Conservation (phyloP, 352 stramenopile genomes). For the Pythium phragmiticola region DNA sequence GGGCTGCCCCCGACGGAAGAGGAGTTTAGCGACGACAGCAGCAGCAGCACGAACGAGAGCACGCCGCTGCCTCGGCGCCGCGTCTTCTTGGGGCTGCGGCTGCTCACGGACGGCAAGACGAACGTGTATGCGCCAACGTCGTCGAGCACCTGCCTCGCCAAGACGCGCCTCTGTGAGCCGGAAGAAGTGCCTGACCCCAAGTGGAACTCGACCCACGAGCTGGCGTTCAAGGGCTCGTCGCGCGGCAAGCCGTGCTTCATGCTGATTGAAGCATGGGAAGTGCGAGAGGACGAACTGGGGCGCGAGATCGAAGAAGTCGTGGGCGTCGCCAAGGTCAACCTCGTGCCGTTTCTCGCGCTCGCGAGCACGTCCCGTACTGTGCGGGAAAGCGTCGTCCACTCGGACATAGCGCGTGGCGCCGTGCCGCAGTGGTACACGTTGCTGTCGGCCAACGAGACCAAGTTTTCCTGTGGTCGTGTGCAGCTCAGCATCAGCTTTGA, state of each 20-base stretch:
- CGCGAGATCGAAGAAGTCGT: conserved; percentile 63
- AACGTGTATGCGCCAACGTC: conserved; percentile 85
- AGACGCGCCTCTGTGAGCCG: conserved; percentile 56
- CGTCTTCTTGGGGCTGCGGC: conserved; percentile 70
- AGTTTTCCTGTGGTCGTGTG: conserved; percentile 82
- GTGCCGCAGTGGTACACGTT: conserved; percentile 88
- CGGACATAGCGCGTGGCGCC: conserved; percentile 77
- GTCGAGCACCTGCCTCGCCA: conserved; percentile 68
- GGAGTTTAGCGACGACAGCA: conserved; percentile 51
- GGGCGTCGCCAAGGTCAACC: conserved; percentile 84
- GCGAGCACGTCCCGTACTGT: conserved; percentile 80
- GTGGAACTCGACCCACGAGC: conserved; percentile 80
- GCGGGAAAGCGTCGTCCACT: conserved; percentile 80
- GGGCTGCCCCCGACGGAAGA: conserved; percentile 38
- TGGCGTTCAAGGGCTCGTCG: conserved; percentile 68
- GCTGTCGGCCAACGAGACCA: conserved; percentile 78
- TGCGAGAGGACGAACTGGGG: conserved; percentile 39
- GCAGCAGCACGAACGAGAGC: conserved; percentile 41
- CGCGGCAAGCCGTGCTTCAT: conserved; percentile 85
- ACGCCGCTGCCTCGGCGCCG: conserved; percentile 32
- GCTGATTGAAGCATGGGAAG: conserved; percentile 84
- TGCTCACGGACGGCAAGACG: conserved; percentile 83
- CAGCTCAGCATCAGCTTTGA: conserved; percentile 88
- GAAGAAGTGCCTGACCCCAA: conserved; percentile 63
- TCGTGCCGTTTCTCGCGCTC: conserved; percentile 84